phyloP scores from a whole-genome alignment of 148 eudicot species.

The Simmondsia chinensis region DNA sequence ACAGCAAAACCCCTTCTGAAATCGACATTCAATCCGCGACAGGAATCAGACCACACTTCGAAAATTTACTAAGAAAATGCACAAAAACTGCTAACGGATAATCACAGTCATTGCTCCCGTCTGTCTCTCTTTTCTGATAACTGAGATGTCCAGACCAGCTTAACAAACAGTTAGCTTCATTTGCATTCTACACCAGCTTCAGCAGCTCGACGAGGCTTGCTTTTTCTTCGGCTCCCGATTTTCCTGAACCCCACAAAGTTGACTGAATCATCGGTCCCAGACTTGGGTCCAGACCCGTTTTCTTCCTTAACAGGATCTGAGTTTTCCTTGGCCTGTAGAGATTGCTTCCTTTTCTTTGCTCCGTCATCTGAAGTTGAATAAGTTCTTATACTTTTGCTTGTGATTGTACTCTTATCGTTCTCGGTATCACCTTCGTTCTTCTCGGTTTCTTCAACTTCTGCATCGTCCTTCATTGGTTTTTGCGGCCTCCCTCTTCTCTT shows the following conservation, averaged over 20 bases:
- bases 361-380: conserved; percentile 29
- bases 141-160: too few species aligned
- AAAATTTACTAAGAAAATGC: too few species aligned
- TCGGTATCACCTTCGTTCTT: conserved; percentile 27
- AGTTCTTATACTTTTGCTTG: conserved; percentile 18
- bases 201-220: conserved; percentile 78
- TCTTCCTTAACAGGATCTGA: conserved; percentile 29
- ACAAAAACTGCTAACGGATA: neutral
- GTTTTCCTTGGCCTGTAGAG: conserved; percentile 26
- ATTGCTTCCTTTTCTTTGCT: conserved; percentile 41
- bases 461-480: conserved; percentile 30
- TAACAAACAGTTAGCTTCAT: too few species aligned
- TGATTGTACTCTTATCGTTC: conserved; percentile 7
- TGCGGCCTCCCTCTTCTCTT: conserved; percentile 58
- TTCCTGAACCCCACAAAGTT: conserved; percentile 58
- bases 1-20: conserved; percentile 8
- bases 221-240: conserved; percentile 63
- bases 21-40: neutral
- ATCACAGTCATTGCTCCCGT: conserved; percentile 10
- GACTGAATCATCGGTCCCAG: conserved; percentile 12
- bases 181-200: conserved; percentile 75
- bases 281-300: conserved; percentile 19
- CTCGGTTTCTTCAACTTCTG: conserved; percentile 23
- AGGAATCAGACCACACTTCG: neutral
- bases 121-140: too few species aligned